phyloP scores from a whole-genome alignment of 345 rosid species.

The Carallia brachiata region DNA sequence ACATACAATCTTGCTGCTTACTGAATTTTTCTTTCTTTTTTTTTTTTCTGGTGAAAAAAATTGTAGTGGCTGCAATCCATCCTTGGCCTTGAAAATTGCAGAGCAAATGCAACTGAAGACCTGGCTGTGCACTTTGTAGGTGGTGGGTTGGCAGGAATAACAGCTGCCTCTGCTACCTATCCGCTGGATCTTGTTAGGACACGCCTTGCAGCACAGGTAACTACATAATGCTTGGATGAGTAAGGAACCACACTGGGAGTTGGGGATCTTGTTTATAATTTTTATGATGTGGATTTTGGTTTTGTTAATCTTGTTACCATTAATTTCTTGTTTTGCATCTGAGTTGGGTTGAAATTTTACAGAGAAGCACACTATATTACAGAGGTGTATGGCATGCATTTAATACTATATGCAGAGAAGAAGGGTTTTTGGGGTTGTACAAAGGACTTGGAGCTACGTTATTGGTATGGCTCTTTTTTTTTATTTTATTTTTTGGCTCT shows the following conservation, averaged over 20 bases:
- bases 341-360: conserved; percentile 19
- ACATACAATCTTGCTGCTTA: background rate
- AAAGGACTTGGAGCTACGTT: conserved; percentile 95
- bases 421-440: conserved; percentile 79
- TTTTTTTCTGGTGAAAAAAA: conserved; percentile 7
- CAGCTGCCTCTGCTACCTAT: conserved; percentile 93
- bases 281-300: background rate
- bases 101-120: conserved; percentile 47
- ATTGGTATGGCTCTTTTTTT: conserved; percentile 43
- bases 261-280: background rate
- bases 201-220: conserved; percentile 94
- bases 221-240: conserved; percentile 19
- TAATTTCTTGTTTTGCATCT: background rate
- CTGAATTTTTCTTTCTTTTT: conserved; percentile 9
- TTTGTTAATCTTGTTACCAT: background rate
- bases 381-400: conserved; percentile 80
- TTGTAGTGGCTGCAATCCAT: conserved; percentile 57
- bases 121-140: conserved; percentile 69
- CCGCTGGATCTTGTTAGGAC: conserved; percentile 98
- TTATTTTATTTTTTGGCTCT: background rate
- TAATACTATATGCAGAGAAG: conserved; percentile 65
- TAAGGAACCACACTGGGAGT: background rate
- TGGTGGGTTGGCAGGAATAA: conserved; percentile 93
- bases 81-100: conserved; percentile 49
- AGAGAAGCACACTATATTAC: conserved; percentile 79